Percentiles rank a stretch among this genome's conserved stretches.
Conservation (phyloP, 208 protist genomes). For the Willaertia magna region DNA sequence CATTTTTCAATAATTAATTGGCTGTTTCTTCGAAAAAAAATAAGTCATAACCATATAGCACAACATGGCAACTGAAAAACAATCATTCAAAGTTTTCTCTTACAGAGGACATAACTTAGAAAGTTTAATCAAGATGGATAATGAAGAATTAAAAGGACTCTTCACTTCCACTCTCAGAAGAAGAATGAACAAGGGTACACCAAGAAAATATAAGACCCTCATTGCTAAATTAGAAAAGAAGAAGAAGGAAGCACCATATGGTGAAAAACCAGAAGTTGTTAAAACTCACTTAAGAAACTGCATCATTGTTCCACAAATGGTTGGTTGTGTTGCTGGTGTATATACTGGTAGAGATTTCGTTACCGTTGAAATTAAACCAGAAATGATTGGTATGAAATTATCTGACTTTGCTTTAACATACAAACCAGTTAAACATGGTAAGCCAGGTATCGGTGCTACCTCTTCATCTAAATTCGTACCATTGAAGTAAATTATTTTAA, state of each 20-base stretch:
- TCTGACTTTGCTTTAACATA: conserved; percentile 98
- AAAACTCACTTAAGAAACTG: conserved; percentile 99
- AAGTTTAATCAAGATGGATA: conserved; percentile 74
- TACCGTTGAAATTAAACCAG: conserved; percentile 96
- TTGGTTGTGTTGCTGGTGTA: conserved; percentile 94
- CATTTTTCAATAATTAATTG: neutral
- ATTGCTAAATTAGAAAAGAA: conserved; percentile 77
- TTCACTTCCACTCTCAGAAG: conserved; percentile 80
- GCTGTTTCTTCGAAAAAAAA: neutral
- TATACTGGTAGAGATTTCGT: conserved; percentile 99
- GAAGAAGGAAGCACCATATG: conserved; percentile 64
- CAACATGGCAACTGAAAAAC: neutral
- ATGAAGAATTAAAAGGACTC: conserved; percentile 80
- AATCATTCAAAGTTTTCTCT: conserved; percentile 89
- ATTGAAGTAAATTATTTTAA: conserved; percentile 46
- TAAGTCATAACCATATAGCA: neutral
- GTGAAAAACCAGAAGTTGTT: conserved; percentile 90
- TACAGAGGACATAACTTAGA: conserved; percentile 89
- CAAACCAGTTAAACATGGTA: conserved; percentile 96
- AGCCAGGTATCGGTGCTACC: conserved; percentile 96
- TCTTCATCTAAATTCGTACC: conserved; percentile 68
- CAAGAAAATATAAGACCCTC: conserved; percentile 55
- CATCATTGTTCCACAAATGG: conserved; percentile 99
- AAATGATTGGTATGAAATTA: conserved; percentile 99
- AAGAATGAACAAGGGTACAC: conserved; percentile 66